Evolutionary conservation across 352 stramenopile species (phyloP).

Genomic region (Pythium chondricola): DNA sequence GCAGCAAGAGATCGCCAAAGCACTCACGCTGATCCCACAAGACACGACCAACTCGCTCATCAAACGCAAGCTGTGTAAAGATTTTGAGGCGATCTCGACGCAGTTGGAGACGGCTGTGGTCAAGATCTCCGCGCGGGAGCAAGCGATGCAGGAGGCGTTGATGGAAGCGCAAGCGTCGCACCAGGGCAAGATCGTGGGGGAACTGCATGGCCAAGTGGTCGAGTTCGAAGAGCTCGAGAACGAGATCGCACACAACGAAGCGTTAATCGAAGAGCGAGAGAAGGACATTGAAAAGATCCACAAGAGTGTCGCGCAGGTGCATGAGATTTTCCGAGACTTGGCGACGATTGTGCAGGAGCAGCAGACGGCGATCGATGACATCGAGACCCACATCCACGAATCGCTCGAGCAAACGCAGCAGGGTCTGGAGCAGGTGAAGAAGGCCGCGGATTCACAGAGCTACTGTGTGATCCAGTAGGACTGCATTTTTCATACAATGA

Average conservation of each 20-base stretch:
- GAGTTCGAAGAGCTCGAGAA: constrained; percentile 79
- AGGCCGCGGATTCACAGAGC: constrained; percentile 74
- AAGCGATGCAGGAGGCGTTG: constrained; percentile 47
- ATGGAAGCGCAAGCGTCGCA: constrained; percentile 22
- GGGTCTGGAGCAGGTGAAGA: constrained; percentile 78
- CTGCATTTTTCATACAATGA: too few relatives aligned
- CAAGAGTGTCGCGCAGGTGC: constrained; percentile 84
- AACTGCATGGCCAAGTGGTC: constrained; percentile 69
- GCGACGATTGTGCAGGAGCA: constrained; percentile 82
- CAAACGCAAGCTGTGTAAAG: constrained; percentile 77
- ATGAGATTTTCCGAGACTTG: constrained; percentile 88
- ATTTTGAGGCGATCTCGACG: constrained; percentile 72
- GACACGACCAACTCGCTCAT: constrained; percentile 59
- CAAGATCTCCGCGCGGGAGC: constrained; percentile 57
- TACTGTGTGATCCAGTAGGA: constrained; percentile 65
- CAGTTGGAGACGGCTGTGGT: constrained; percentile 65
- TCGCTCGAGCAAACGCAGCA: constrained; percentile 81
- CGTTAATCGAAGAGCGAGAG: constrained; percentile 85
- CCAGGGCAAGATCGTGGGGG: constrained; percentile 44
- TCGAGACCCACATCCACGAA: constrained; percentile 80
- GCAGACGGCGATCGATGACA: constrained; percentile 79
- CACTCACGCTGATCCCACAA: constrained; percentile 45
- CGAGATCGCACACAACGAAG: constrained; percentile 85
- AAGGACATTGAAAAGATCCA: constrained; percentile 86
- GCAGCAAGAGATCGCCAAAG: constrained; percentile 75